Evolutionary conservation across 306 rosid species (phyloP).

Genomic region (Corylus avellana): DNA sequence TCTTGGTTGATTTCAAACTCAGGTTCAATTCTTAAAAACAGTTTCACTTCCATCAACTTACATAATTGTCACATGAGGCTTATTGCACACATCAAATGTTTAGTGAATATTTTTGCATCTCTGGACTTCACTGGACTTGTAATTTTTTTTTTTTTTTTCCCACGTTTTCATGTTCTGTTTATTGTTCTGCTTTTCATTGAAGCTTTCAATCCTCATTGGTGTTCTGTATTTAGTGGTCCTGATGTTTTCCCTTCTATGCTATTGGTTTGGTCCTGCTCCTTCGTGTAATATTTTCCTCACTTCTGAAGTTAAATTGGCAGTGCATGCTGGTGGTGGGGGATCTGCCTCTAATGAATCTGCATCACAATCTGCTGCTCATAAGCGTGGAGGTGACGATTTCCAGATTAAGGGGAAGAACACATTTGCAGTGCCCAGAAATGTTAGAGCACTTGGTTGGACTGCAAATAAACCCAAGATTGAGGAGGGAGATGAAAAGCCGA

Average conservation of each 20-base stretch:
- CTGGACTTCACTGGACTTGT: background rate
- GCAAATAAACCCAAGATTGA: slow-evolving; percentile 49
- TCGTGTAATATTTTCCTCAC: slow-evolving; percentile 5
- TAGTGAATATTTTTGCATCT: background rate
- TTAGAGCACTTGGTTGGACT: slow-evolving; percentile 53
- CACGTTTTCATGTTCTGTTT: background rate
- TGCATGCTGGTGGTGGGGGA: slow-evolving; percentile 30
- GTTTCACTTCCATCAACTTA: background rate
- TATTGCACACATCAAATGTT: background rate
- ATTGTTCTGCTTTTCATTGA: background rate
- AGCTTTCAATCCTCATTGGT: slow-evolving; percentile 16
- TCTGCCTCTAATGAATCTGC: slow-evolving; percentile 47
- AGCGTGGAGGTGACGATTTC: slow-evolving; percentile 42
- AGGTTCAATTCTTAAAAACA: background rate
- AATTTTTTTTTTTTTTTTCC: background rate
- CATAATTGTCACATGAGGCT: background rate
- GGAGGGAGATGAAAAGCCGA: slow-evolving; percentile 66
- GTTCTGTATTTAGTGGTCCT: background rate
- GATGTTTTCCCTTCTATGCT: background rate
- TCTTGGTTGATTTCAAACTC: background rate
- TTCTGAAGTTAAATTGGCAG: slow-evolving; percentile 34
- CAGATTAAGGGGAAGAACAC: slow-evolving; percentile 80
- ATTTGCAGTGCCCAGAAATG: slow-evolving; percentile 55
- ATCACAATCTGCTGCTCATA: slow-evolving; percentile 33
- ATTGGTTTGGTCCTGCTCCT: background rate